Evolutionary conservation across 371 early-diverging fungal species (phyloP), one percentile per base, ranked within the genome.

Genomic region (Saksenaea oblongispora): DNA sequence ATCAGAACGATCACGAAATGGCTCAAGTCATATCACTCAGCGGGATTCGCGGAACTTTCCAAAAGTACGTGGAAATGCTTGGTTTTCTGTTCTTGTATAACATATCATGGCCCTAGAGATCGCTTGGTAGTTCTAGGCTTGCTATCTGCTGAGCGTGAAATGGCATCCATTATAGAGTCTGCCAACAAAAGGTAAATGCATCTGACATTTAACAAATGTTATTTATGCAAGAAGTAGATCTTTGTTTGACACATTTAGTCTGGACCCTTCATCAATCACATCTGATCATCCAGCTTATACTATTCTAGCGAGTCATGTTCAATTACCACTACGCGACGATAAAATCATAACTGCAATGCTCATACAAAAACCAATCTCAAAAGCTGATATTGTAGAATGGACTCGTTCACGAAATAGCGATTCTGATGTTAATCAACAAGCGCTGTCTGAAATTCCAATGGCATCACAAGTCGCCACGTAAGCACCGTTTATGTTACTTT

Each of bases 231-330:
- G 31, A 24, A 10, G 27, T 56, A 70, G 79, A 65, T 67, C 73
- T 0, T 11, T 69, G 1, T 69, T 77, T 62, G 77, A 77, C 39
- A 64, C 66, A 8, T 61, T 63, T 39, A 88, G 88, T 56, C 78
- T 92, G 59, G 89, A 93, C 61, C 87, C 88, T 17, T 89, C 96
- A 0, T 83, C 89, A 4, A 88, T 99, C 72, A 98, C 76, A 41
- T 18, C 70, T 0, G 70, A 78, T 27, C 73, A 79, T 36, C 79
- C 76, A 4, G 67, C 67, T 44, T 76, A 74, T 58, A 77, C 69
- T 31, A 79, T 82, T 3, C 68, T 82, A 1, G 79, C 79, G 0
- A 79, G 75, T n/a, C 82, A 82, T 68, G 75, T 82, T 15, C 78
- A 75, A 24, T 15, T 82, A 3, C 66, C 73, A 1, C 36, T 82